Conservation (phyloP, 768 basidiomycete species). For the Terana coerulea region DNA sequence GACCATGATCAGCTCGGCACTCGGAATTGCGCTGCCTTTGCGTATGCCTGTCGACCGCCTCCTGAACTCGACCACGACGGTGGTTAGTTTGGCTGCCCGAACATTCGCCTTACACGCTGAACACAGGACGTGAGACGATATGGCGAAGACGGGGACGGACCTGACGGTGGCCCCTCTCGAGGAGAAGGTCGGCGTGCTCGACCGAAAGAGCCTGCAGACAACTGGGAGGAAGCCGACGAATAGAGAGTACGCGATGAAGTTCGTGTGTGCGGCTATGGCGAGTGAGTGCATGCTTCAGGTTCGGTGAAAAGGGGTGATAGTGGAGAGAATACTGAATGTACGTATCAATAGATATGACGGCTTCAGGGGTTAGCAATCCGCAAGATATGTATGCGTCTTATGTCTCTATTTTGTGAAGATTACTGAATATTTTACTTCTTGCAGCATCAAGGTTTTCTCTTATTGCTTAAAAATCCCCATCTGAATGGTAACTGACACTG, state of each 20-base stretch:
- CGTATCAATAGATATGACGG: constrained; percentile 27
- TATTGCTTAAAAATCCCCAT: not conserved
- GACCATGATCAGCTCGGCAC: constrained; percentile 1
- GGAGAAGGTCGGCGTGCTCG: constrained; percentile 20
- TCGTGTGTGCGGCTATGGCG: constrained; percentile 26
- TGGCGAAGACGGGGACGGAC: constrained; percentile 7
- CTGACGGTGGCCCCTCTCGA: constrained; percentile 18
- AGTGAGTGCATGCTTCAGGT: constrained; percentile 19
- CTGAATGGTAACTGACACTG: not conserved
- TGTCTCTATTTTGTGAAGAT: not conserved
- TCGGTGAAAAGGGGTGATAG: not conserved
- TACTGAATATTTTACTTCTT: not conserved
- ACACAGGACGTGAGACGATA: too few species aligned
- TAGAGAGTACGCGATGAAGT: constrained; percentile 26
- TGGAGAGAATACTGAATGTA: not conserved
- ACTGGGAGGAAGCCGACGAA: constrained; percentile 3
- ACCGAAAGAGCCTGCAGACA: constrained; percentile 4
- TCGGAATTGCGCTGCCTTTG: not conserved
- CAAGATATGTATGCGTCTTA: constrained; percentile 28
- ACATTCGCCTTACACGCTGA: not conserved
- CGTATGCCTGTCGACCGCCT: not conserved
- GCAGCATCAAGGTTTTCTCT: constrained; percentile 25
- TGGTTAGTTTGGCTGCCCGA: too few species aligned
- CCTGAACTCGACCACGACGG: too few species aligned
- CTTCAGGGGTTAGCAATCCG: constrained; percentile 32